Base-by-base conservation (phyloP, 2,329 filamentous ascomycete species). In the Cryphonectria nitschkei region DNA sequence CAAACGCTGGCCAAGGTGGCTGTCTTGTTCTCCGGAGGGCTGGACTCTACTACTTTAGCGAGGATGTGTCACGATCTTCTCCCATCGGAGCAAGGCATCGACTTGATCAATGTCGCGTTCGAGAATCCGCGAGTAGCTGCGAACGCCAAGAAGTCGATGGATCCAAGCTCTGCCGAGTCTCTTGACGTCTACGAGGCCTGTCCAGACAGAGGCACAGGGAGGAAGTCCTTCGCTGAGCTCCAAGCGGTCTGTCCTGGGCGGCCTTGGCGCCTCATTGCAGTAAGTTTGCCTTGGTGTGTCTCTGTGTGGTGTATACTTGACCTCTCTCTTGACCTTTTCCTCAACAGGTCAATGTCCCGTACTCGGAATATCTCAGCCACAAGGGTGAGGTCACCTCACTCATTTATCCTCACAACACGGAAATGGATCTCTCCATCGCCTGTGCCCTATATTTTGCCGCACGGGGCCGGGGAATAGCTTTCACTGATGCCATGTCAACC, bases 361-460 rank as follows among this genome's bases (percentile, higher is more conserved):
- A 95, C 78, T 78, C 84, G 7, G 92, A 97, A 75, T 92, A 91
- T 0, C 78, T 90, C 60, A 84, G 86, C 2, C 92, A 97, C 76
- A 89, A 93, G 73, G 77, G 86, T 3, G 86, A 86, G 37, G 88
- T 99, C 29, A 87, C 95, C 52, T 86, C 88, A 2, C 84, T 99
- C 26, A 98, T 99, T 79, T 86, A 92, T 75, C 96, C 96, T 0
- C 96, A 99, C 80, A 95, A 97, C 75, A 99, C 96, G 0, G 96
- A 99, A 81, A 99, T 99, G 96, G 96, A 99, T 77, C 85, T 99
- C 0, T 99, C 96, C 3, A 99, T 99, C 76, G 92, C 93, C 0
- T 92, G 88, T 75, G 96, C 96, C 0, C 85, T 99, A n/a, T 98
- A 98, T 80, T 99, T 99, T 82, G 94, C 96, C 7, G 91, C 95